Base-by-base conservation (phyloP, 129 eudicot genomes). In the Dittrichia graveolens region DNA sequence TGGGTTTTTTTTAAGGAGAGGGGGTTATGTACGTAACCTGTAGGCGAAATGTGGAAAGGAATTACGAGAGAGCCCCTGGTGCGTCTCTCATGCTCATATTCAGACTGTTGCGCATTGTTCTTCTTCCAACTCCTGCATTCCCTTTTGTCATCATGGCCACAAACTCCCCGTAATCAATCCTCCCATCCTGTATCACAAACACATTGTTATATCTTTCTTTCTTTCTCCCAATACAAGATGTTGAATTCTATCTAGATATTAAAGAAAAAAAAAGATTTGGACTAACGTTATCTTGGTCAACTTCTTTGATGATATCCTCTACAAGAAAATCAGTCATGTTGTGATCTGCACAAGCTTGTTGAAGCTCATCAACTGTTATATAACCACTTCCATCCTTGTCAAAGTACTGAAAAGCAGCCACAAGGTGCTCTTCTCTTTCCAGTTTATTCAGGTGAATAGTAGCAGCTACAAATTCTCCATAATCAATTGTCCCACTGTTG, bases 111-210 rank as follows among this genome's bases (percentile, higher is more conserved):
- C 97, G 87, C 99, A 95, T 95, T 3, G 99, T 90, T 72, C 99
- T 81, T 54, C 99, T 88, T 70, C 99, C 99, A 40, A 95, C 78
- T 44, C 97, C 97, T 46, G 89, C 89, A 75, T 88, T 88, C 62
- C 98, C 98, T 66, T 90, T 94, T 55, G 85, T 89, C 99, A 94
- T 94, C 99, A 94, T 94, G 11, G 99, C 96, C 47, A 88, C 99
- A 73, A 94, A 94, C 79, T 94, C 99, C 49, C 90, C 87, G 56
- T 94, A 94, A 75, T 94, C 99, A 15, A 94, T 94, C 74, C 85
- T 82, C 61, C 99, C 86, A 61, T 82, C 86, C 86, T 82, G 77
- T 35, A 60, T 69, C 53, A 75, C 39, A 77, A 72, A 44, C 13
- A 56, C 43, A 4, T 75, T 65, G 8, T 60, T 52, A 15, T 61